Percentiles rank a stretch among this genome's conserved stretches.
Evolutionary conservation across 2,329 filamentous ascomycete genomes (phyloP).

Genomic region (Trichoderma simmonsii): DNA sequence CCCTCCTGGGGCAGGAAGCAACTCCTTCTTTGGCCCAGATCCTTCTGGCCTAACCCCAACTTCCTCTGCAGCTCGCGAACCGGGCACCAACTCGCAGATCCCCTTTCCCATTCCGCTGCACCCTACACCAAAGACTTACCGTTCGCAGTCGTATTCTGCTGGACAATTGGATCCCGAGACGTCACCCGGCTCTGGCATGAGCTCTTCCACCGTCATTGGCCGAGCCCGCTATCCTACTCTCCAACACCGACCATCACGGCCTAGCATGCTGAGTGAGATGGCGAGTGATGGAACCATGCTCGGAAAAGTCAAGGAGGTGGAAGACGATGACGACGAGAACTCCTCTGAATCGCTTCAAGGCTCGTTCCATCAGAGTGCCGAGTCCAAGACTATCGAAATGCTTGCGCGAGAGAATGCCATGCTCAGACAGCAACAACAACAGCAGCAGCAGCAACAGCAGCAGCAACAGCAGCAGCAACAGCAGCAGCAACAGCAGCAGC

Average conservation of each 20-base stretch:
- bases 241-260: slow-evolving; percentile 76
- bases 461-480: slow-evolving; percentile 44
- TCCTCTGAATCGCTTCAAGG: slow-evolving; percentile 48
- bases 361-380: slow-evolving; percentile 51
- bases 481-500: slow-evolving; percentile 41
- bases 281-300: slow-evolving; percentile 60
- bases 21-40: slow-evolving; percentile 51
- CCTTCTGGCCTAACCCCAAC: slow-evolving; percentile 42
- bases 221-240: slow-evolving; percentile 62
- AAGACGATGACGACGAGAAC: slow-evolving; percentile 63
- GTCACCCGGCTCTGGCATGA: slow-evolving; percentile 38
- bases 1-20: slow-evolving; percentile 42
- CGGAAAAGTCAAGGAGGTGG: slow-evolving; percentile 67
- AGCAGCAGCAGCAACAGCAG: slow-evolving; percentile 44
- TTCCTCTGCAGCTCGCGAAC: slow-evolving; percentile 51
- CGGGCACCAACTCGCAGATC: slow-evolving; percentile 61
- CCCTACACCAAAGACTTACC: slow-evolving; percentile 86
- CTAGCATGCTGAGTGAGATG: slow-evolving; percentile 73
- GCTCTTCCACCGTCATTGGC: slow-evolving; percentile 48
- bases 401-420: slow-evolving; percentile 62
- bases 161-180: slow-evolving; percentile 77
- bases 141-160: slow-evolving; percentile 95
- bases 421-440: slow-evolving; percentile 51
- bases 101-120: slow-evolving; percentile 86
- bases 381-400: slow-evolving; percentile 62